phyloP scores from a whole-genome alignment of 108 stramenopile species.

The Cylindrotheca fusiformis region DNA sequence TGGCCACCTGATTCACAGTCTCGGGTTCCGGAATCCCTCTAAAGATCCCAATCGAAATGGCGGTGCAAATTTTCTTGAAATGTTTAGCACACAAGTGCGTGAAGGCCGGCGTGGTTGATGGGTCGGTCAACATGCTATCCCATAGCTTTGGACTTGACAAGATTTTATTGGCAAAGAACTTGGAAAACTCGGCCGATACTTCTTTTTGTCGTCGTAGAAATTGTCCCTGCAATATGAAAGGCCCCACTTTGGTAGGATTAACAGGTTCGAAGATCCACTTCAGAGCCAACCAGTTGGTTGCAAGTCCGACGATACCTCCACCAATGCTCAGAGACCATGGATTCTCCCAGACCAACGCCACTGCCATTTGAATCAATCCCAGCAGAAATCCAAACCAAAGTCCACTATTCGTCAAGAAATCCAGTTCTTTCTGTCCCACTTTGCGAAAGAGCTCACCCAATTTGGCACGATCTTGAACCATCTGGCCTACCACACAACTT shows the following conservation, averaged over 20 bases:
- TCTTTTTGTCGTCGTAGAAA: constrained; percentile 90
- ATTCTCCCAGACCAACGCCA: constrained; percentile 93
- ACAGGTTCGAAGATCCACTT: constrained; percentile 96
- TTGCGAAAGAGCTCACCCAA: constrained; percentile 76
- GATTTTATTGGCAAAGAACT: constrained; percentile 81
- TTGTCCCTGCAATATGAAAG: constrained; percentile 89
- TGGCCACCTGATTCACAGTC: constrained; percentile 39
- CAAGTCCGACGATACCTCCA: constrained; percentile 85
- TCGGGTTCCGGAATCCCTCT: constrained; percentile 37
- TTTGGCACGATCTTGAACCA: constrained; percentile 74
- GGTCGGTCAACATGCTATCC: constrained; percentile 75
- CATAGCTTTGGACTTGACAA: constrained; percentile 75
- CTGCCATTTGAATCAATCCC: constrained; percentile 90
- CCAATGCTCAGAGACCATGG: constrained; percentile 91
- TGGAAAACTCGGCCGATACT: constrained; percentile 78
- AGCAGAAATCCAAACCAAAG: constrained; percentile 94
- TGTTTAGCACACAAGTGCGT: constrained; percentile 52
- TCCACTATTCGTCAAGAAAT: constrained; percentile 84
- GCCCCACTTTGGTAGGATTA: constrained; percentile 85
- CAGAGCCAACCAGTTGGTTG: constrained; percentile 92
- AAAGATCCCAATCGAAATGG: constrained; percentile 52
- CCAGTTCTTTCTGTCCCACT: constrained; percentile 79
- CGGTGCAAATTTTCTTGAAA: constrained; percentile 48
- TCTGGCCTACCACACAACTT: constrained; percentile 85
- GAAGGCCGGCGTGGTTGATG: constrained; percentile 63